phyloP scores from a whole-genome alignment of 73 alveolate species.

The Tetrahymena borealis region DNA sequence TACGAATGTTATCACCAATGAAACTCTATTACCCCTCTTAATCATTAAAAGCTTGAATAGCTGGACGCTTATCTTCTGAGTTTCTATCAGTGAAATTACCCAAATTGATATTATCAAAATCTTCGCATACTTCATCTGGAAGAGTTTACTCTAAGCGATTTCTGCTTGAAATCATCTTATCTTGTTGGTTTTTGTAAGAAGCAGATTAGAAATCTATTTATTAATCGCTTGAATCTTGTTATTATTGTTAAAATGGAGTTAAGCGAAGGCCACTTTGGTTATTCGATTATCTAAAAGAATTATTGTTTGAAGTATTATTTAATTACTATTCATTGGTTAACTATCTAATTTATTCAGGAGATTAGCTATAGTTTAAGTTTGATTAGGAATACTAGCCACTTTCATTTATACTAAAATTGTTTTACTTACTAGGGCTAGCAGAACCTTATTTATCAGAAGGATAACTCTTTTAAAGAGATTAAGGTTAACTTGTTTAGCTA shows the following conservation, averaged over 20 bases:
- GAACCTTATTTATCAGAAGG: neutral
- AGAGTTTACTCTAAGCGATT: neutral
- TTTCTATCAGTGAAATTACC: neutral
- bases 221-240: neutral
- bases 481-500: neutral
- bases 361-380: neutral
- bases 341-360: neutral
- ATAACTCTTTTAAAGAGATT: neutral
- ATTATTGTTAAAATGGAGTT: neutral
- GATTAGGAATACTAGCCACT: neutral
- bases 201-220: no score
- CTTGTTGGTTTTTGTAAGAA: neutral
- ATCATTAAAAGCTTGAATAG: neutral
- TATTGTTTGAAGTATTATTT: neutral
- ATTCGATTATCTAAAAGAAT: neutral
- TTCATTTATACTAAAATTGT: neutral
- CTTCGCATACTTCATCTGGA: neutral
- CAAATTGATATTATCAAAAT: neutral
- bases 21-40: neutral
- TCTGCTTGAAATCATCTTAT: neutral
- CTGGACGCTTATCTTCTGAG: neutral
- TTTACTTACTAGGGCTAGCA: neutral
- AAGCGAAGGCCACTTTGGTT: neutral
- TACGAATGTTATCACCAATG: neutral
- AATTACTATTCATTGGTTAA: neutral